Evolutionary conservation across 139 green algal genomes (phyloP).

Genomic region (Chlamydomonas sp.): DNA sequence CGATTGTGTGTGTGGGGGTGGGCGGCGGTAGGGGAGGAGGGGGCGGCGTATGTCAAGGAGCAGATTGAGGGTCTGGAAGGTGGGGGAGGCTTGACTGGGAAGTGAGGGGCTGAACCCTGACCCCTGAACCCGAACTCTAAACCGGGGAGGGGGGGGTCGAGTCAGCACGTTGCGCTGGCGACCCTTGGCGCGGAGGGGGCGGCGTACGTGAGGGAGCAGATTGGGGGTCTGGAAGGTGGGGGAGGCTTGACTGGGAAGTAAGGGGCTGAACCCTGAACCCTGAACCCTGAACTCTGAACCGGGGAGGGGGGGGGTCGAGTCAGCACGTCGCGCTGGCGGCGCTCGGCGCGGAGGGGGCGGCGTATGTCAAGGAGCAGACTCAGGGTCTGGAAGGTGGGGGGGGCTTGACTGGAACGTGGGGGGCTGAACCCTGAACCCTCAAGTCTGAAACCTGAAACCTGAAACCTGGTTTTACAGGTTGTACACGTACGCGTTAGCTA

Average conservation of each 20-base stretch:
- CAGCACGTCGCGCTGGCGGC: slow-evolving; percentile 70
- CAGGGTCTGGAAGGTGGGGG: slow-evolving; percentile 9
- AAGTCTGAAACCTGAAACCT: slow-evolving; percentile 5
- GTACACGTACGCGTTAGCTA: no score
- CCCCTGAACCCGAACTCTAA: slow-evolving; percentile 6
- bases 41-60: slow-evolving; percentile 37
- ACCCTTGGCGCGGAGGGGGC: no score
- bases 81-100: neutral
- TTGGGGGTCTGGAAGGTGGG: slow-evolving; percentile 11
- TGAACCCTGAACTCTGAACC: slow-evolving; percentile 12
- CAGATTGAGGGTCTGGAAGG: slow-evolving; percentile 11
- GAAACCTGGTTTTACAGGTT: no score
- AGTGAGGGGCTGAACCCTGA: neutral
- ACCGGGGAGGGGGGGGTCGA: no score
- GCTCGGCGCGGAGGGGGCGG: slow-evolving; percentile 25
- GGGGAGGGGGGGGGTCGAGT: no score
- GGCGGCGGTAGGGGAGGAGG: no score
- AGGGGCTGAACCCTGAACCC: neutral
- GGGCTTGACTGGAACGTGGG: neutral
- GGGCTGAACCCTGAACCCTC: neutral
- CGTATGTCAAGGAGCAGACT: slow-evolving; percentile 4
- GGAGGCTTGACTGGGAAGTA: neutral
- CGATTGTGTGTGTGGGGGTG: no score
- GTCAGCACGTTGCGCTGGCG: slow-evolving; percentile 70
- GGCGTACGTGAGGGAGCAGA: slow-evolving; percentile 32